These are phyloP conservation scores for Euphorbia tirucalli DNA, from an alignment of 345 rosid genomes.

Conservation along the genomic window DNA sequence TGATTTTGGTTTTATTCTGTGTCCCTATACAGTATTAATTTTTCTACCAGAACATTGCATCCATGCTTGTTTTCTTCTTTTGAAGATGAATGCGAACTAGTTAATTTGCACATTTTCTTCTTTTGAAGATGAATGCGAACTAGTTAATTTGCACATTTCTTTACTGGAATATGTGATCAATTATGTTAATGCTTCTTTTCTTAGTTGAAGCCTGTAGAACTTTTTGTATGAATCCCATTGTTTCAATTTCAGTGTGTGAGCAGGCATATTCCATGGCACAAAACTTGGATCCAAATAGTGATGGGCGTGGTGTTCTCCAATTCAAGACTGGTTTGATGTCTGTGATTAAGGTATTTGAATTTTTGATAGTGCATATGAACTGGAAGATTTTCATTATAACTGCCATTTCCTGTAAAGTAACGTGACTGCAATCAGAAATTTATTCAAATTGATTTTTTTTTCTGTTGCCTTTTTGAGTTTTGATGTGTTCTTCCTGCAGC, in stretches of 20 bases:
- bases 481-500: slow-evolving; percentile 50
- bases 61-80: neutral
- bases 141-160: no score
- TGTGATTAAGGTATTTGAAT: slow-evolving; percentile 63
- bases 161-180: neutral
- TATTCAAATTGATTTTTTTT: neutral
- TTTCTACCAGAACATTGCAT: neutral
- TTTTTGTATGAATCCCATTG: neutral
- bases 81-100: neutral
- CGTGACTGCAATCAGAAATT: neutral
- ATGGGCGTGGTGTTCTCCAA: slow-evolving; percentile 97
- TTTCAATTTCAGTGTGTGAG: slow-evolving; percentile 70
- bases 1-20: neutral
- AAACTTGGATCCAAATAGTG: slow-evolving; percentile 88
- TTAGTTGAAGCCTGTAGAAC: neutral
- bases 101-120: slow-evolving; percentile 2
- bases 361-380: neutral
- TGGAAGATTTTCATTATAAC: neutral
- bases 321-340: slow-evolving; percentile 99
- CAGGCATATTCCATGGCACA: slow-evolving; percentile 97
- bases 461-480: neutral
- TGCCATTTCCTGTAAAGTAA: slow-evolving; percentile 1
- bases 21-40: neutral
- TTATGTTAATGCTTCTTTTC: neutral
- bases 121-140: no score